phyloP scores from a whole-genome alignment of 2,329 filamentous ascomycete species.

The Neonectria punicea region DNA sequence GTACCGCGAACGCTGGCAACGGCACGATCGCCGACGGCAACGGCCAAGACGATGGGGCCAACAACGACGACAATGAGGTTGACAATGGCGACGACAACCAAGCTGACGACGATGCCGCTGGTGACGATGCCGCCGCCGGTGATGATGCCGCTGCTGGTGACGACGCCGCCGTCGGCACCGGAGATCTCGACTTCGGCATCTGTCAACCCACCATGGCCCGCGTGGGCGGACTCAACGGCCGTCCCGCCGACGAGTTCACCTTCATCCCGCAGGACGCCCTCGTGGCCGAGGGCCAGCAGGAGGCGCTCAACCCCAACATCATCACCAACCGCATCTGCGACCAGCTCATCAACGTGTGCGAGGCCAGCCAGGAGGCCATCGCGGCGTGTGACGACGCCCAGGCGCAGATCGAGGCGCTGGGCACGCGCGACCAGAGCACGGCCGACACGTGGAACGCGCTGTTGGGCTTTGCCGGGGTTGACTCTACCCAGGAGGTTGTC shows the following conservation, averaged over 20 bases:
- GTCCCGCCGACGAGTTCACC: constrained; percentile 68
- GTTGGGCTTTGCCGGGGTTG: constrained; percentile 48
- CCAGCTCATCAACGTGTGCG: constrained; percentile 74
- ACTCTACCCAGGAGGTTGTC: constrained; percentile 36
- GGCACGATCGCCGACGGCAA: neutral
- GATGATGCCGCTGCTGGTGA: constrained; percentile 41
- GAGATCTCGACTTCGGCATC: constrained; percentile 61
- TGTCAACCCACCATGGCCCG: constrained; percentile 70
- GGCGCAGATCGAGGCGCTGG: constrained; percentile 60
- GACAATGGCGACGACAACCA: constrained; percentile 17
- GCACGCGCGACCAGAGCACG: constrained; percentile 59
- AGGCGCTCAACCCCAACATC: constrained; percentile 77
- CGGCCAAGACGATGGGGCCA: neutral
- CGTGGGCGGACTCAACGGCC: constrained; percentile 66
- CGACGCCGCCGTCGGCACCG: constrained; percentile 46
- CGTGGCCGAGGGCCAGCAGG: constrained; percentile 68
- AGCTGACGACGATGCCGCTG: constrained; percentile 15
- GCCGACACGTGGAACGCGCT: constrained; percentile 59
- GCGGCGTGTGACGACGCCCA: constrained; percentile 63
- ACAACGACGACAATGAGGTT: constrained; percentile 28
- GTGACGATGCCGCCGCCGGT: constrained; percentile 34
- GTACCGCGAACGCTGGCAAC: constrained; percentile 25
- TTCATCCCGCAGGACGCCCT: constrained; percentile 74
- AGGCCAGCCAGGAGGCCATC: constrained; percentile 69
- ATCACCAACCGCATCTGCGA: constrained; percentile 79